Evolutionary conservation across 768 basidiomycete genomes (phyloP), one percentile per base, ranked within the genome.

Genomic region (Pisolithus microcarpus): DNA sequence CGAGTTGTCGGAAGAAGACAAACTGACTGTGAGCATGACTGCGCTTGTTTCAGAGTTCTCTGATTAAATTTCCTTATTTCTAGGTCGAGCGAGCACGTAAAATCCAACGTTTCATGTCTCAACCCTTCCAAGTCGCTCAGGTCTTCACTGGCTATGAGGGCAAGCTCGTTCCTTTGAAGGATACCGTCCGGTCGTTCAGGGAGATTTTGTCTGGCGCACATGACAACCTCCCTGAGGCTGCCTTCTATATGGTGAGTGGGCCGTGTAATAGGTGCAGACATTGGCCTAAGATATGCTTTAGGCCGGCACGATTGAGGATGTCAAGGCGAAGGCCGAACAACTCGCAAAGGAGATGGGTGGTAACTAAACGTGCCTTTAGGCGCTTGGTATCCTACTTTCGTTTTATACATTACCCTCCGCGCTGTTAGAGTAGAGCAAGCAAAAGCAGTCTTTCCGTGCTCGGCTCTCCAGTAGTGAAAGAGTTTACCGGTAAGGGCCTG

Each of bases 71-170:
- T 19, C 37, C 34, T 42, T 16, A n/a, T 5, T 61, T 44, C 8
- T 52, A 87, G 85, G 93, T 96, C 75, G 90, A 94, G 76, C 92
- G 93, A 72, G 94, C 92, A 56, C 91, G 93, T 71, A 96, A 96
- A 79, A 93, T 97, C 65, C 92, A 91, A 70, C 88, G 92, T 78
- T 97, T 98, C 90, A 98, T 99, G 96, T 97, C 93, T 60, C 94
- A 99, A 76, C 96, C 96, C 57, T 99, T 99, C 92, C 89, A 91
- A 70, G 95, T 97, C 70, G 96, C 94, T 52, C 92, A 97, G 77
- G 93, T 96, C 72, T 97, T 98, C 84, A 98, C 95, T 66, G 95
- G 95, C 78, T 94, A 91, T 65, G 94, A 96, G 78, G 96, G 95
- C 67, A 90, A 87, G 70, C 90, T 98, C 55, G 95, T 99, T 34